Percentiles rank a stretch among this genome's conserved stretches.
Conservation (phyloP, 371 early-diverging fungal genomes). For the Sporodiniella umbellata region DNA sequence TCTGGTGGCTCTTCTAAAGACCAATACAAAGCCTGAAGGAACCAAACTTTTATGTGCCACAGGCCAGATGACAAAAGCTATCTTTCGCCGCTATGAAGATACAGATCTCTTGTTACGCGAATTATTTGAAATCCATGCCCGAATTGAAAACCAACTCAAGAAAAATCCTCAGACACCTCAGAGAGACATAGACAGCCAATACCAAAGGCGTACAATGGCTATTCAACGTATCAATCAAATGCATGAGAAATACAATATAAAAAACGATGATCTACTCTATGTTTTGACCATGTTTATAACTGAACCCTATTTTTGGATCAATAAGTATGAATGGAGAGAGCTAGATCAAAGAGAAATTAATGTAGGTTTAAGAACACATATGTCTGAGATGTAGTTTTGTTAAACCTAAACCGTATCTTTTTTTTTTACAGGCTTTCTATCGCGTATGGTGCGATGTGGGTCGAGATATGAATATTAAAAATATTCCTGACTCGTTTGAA, state of each 20-base stretch:
- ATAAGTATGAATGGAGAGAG: slow-evolving; percentile 38
- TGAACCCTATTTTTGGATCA: slow-evolving; percentile 37
- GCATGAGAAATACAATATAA: slow-evolving; percentile 44
- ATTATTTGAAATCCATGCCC: slow-evolving; percentile 17
- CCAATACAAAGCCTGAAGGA: slow-evolving; percentile 41
- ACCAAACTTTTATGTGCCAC: slow-evolving; percentile 37
- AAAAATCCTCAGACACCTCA: slow-evolving; percentile 5
- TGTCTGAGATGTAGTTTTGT: neutral
- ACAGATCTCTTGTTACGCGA: slow-evolving; percentile 34
- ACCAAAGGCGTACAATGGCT: slow-evolving; percentile 15
- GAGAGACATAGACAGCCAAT: slow-evolving; percentile 14
- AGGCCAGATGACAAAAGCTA: slow-evolving; percentile 23
- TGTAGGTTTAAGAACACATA: slow-evolving; percentile 7
- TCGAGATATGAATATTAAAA: slow-evolving; percentile 32
- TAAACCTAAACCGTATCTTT: neutral
- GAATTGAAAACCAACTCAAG: slow-evolving; percentile 19
- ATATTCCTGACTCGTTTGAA: slow-evolving; percentile 38
- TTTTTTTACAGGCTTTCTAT: slow-evolving; percentile 14
- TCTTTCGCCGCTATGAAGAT: slow-evolving; percentile 37
- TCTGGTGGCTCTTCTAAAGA: slow-evolving; percentile 44
- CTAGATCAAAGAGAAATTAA: slow-evolving; percentile 17
- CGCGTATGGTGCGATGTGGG: slow-evolving; percentile 35
- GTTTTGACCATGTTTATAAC: slow-evolving; percentile 35
- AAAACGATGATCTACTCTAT: slow-evolving; percentile 41
- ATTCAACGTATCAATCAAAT: slow-evolving; percentile 41